Evolutionary conservation across 169 alveolate species (phyloP).

Genomic region (Eimeria necatrix): DNA sequence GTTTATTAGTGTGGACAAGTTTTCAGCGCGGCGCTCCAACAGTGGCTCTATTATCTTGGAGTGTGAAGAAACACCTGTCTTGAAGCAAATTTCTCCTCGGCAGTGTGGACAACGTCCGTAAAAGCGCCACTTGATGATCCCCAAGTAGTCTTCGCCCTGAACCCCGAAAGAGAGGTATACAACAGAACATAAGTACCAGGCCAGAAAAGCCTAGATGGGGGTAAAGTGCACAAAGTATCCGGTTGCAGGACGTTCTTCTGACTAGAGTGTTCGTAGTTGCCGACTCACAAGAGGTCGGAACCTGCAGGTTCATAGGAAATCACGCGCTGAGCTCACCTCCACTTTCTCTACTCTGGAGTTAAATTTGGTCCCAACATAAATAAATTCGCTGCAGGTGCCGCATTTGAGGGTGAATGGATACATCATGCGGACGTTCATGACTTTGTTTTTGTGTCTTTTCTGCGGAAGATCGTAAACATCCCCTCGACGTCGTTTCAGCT

Average conservation of each 20-base stretch:
- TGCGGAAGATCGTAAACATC: constrained; percentile 58
- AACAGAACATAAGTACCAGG: too few species aligned
- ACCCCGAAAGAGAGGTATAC: neutral
- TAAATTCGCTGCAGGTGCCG: constrained; percentile 97
- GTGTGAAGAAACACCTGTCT: constrained; percentile 84
- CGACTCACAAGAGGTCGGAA: neutral
- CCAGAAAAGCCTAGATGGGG: too few species aligned
- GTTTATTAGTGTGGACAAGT: too few species aligned
- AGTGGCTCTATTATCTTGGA: neutral
- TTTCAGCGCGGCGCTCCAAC: neutral
- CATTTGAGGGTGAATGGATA: constrained; percentile 98
- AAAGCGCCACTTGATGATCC: constrained; percentile 97
- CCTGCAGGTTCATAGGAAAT: neutral
- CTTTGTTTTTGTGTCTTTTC: constrained; percentile 84
- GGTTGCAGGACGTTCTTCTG: too few species aligned
- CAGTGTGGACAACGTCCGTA: constrained; percentile 98
- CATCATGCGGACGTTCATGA: constrained; percentile 98
- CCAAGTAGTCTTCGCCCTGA: constrained; percentile 97
- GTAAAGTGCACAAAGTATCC: too few species aligned
- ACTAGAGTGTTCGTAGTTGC: too few species aligned
- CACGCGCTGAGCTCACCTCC: constrained; percentile 52
- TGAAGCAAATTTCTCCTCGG: constrained; percentile 97
- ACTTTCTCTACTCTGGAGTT: constrained; percentile 95
- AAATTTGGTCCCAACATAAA: constrained; percentile 99
- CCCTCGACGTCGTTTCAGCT: constrained; percentile 73